Conservation (phyloP, 805 yeast genomes). For the Metschnikowia vanudenii region DNA sequence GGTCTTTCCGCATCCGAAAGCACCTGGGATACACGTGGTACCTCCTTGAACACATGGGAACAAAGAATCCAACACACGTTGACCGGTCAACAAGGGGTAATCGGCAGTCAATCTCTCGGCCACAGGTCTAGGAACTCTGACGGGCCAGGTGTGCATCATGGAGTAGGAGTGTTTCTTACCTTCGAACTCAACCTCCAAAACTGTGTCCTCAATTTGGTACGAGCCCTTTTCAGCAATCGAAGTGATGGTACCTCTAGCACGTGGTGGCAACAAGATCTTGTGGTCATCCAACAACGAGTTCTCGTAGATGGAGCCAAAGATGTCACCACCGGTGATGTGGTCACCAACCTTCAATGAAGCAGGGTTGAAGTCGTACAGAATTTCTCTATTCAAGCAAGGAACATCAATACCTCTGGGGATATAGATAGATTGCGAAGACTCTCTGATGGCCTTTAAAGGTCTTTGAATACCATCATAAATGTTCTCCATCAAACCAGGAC, state of each 20-base stretch:
- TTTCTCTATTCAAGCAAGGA: constrained; percentile 85
- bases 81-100: constrained; percentile 95
- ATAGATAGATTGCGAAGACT: constrained; percentile 84
- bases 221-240: constrained; percentile 87
- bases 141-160: constrained; percentile 99
- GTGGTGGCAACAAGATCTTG: constrained; percentile 93
- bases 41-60: constrained; percentile 99
- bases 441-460: constrained; percentile 92
- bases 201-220: constrained; percentile 84
- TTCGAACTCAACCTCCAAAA: constrained; percentile 92
- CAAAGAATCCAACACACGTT: constrained; percentile 95
- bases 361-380: constrained; percentile 85
- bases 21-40: constrained; percentile 99
- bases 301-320: constrained; percentile 90
- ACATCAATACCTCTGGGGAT: constrained; percentile 99
- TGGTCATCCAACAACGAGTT: constrained; percentile 91
- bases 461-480: constrained; percentile 99
- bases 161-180: constrained; percentile 78
- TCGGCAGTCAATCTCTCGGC: constrained; percentile 92
- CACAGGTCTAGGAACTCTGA: constrained; percentile 98
- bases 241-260: constrained; percentile 96
- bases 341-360: constrained; percentile 82
- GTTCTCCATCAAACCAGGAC: constrained; percentile 99
- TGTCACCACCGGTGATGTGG: constrained; percentile 97
- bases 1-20: constrained; percentile 99